Evolutionary conservation across 179 eudicot species (phyloP).

Genomic region (Camellia oleifera): DNA sequence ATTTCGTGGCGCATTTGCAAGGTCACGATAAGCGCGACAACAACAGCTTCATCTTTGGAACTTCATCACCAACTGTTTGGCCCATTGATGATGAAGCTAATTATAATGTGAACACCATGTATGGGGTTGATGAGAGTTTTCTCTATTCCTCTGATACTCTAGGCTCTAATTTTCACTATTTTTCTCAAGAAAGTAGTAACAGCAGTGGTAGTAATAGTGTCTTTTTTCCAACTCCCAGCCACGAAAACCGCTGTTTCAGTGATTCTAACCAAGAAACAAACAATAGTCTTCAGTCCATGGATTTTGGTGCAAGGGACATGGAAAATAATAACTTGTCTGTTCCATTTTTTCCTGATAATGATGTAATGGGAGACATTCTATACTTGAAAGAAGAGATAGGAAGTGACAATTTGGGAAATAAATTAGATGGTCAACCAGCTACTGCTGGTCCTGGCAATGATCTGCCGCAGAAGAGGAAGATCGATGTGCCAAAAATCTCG

Average conservation of each 20-base stretch:
- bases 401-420: constrained; percentile 9
- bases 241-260: constrained; percentile 15
- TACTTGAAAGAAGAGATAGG: constrained; percentile 20
- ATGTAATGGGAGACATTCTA: constrained; percentile 23
- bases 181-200: constrained; percentile 37
- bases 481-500: background rate
- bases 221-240: constrained; percentile 19
- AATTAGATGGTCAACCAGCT: constrained; percentile 13
- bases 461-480: constrained; percentile 41
- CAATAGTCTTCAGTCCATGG: constrained; percentile 21
- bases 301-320: constrained; percentile 16
- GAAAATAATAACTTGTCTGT: constrained; percentile 14
- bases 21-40: constrained; percentile 9
- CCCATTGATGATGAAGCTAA: constrained; percentile 17
- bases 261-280: constrained; percentile 16
- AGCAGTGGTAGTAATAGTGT: constrained; percentile 12
- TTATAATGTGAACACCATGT: constrained; percentile 11
- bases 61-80: constrained; percentile 21
- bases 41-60: constrained; percentile 17
- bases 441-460: constrained; percentile 20
- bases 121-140: constrained; percentile 6
- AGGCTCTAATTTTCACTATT: constrained; percentile 15
- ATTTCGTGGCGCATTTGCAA: constrained; percentile 17
- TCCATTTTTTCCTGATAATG: constrained; percentile 24
- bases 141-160: constrained; percentile 10